Evolutionary conservation across 2,329 filamentous ascomycete species (phyloP).

Genomic region (Fusarium sp.): DNA sequence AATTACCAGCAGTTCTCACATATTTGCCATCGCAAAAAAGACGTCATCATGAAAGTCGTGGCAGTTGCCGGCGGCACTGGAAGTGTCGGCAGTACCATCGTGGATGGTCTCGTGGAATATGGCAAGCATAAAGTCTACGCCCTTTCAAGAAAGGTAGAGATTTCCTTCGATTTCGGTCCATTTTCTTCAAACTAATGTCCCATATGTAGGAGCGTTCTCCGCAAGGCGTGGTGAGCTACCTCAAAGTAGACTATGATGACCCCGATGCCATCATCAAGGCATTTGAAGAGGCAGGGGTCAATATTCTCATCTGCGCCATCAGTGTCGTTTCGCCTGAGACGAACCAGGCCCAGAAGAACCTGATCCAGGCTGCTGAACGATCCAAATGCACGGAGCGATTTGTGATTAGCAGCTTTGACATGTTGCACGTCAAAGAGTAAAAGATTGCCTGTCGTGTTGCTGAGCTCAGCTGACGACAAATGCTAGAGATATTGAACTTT

Average conservation of each 20-base stretch:
- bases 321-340: constrained; percentile 29
- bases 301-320: constrained; percentile 40
- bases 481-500: constrained; percentile 34
- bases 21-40: too few species aligned
- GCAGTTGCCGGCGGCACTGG: constrained; percentile 40
- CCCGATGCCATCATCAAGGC: background rate
- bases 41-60: constrained; percentile 24
- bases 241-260: constrained; percentile 31
- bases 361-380: constrained; percentile 30
- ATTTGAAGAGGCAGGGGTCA: constrained; percentile 16
- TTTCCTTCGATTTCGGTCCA: rapidly evolving
- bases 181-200: background rate
- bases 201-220: background rate
- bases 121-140: constrained; percentile 33
- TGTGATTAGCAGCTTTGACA: constrained; percentile 42
- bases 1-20: too few species aligned
- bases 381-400: constrained; percentile 28
- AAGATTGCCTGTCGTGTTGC: rapidly evolving
- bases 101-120: constrained; percentile 34
- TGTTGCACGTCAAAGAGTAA: constrained; percentile 41
- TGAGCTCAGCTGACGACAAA: rapidly evolving
- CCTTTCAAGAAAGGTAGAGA: constrained; percentile 21
- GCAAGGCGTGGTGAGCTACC: constrained; percentile 5
- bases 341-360: constrained; percentile 35
- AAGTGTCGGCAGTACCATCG: constrained; percentile 34